Evolutionary conservation across 208 protist genomes (phyloP).

Genomic region (Leishmania braziliensis): DNA sequence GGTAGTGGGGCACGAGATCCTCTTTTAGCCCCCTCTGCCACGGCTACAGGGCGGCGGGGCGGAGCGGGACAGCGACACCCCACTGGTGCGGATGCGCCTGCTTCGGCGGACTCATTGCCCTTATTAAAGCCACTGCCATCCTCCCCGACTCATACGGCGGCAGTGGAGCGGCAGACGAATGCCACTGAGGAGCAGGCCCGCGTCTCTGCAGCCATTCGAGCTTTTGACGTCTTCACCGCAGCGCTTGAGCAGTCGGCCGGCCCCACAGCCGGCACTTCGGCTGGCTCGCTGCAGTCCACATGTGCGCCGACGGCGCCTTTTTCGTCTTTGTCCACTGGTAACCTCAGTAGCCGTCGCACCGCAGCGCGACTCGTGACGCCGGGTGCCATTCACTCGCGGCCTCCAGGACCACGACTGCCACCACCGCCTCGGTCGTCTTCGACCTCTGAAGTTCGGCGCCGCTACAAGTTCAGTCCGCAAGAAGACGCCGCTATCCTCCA

Average conservation of each 20-base stretch:
- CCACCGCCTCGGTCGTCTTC: background rate
- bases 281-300: background rate
- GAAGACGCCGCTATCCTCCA: slow-evolving; percentile 82
- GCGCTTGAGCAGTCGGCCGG: slow-evolving; percentile 9
- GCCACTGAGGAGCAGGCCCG: slow-evolving; percentile 14
- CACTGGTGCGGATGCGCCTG: background rate
- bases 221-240: slow-evolving; percentile 39
- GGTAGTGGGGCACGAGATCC: background rate
- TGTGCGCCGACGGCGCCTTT: background rate
- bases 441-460: slow-evolving; percentile 18
- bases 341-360: background rate
- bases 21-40: background rate
- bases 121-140: background rate
- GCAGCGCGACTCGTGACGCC: background rate
- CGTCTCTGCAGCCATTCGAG: slow-evolving; percentile 32
- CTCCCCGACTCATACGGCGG: background rate
- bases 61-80: background rate
- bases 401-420: background rate
- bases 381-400: background rate
- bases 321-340: background rate
- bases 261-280: background rate
- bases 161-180: background rate
- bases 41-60: too few species aligned
- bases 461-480: slow-evolving; percentile 56
- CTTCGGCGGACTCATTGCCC: background rate